Evolutionary conservation across 202 grass and related monocot species (phyloP), one percentile per base, ranked within the genome.

Genomic region (Dendrocalamus latiflorus): DNA sequence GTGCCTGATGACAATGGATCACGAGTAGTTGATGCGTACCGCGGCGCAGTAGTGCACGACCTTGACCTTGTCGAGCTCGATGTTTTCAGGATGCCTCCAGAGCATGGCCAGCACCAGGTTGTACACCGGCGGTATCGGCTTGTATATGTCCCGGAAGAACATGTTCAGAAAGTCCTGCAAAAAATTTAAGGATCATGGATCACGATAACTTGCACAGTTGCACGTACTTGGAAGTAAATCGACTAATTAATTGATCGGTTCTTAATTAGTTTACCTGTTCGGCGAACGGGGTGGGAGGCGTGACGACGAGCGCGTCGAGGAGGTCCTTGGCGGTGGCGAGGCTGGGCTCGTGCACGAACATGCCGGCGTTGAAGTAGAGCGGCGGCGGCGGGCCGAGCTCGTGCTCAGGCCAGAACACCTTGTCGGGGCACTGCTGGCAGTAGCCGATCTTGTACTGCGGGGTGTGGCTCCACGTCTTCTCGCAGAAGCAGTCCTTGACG

Each of bases 361-460:
- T 92, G 22, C 94, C 94, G 14, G 94, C 90, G 84, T 97, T 97
- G 88, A 97, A 97, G 68, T 97, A 97, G 68, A 77, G 84, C 39
- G 91, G 24, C n/a, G 93, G 93, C 5, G 86, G 86, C 1, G 79
- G 53, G 15, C 90, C 90, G 1, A 89, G 68, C 7, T 89, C 57
- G 6, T 67, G 39, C 12, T 45, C 71, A 7, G 91, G 89, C 93
- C 93, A 96, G 0, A 4, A 0, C 0, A 97, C 94, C 4, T 17
- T 12, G 8, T 85, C 75, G 0, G 94, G 88, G 61, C 91, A 77
- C 68, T 98, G 92, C 69, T 98, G 92, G 85, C 92, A 95, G 80
- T 95, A 98, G 37, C 92, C 89, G 25, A 95, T 87, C 80, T 78
- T 73, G 89, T 93, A 91, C 82, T 95, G 92, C 34, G 37, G 87